Conservation (phyloP, 2,329 filamentous ascomycete species). For the Juglanconis juglandina region DNA sequence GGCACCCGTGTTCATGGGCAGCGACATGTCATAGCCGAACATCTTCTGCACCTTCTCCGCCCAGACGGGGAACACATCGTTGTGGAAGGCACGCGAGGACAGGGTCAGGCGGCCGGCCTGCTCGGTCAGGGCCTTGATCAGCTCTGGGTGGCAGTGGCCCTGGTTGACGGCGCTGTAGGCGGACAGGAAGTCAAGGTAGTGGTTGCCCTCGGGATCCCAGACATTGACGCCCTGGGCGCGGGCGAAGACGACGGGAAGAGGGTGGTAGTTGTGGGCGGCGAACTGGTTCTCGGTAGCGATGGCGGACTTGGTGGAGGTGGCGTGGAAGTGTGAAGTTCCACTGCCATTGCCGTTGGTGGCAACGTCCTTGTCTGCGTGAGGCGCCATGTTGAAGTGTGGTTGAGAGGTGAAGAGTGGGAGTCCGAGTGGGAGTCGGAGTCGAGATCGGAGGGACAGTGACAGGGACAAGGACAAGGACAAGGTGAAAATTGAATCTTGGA, state of each 20-base stretch:
- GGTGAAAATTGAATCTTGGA: not conserved
- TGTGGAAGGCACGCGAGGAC: constrained; percentile 94
- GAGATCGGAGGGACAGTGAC: not conserved
- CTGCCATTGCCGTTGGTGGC: constrained; percentile 31
- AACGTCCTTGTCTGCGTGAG: constrained; percentile 50
- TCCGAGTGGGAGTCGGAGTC: not conserved
- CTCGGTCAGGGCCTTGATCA: constrained; percentile 83
- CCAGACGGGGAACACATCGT: constrained; percentile 95
- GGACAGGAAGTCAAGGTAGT: constrained; percentile 97
- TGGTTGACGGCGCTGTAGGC: constrained; percentile 98
- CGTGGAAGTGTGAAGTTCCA: constrained; percentile 57
- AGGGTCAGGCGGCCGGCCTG: constrained; percentile 88
- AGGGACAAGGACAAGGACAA: not conserved
- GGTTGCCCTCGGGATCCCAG: constrained; percentile 93
- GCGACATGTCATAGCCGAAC: constrained; percentile 95
- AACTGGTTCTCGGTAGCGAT: constrained; percentile 78
- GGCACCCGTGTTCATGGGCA: constrained; percentile 97
- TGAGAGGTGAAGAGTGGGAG: not conserved
- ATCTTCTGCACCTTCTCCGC: constrained; percentile 84
- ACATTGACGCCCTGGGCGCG: constrained; percentile 81
- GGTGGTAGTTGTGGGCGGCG: constrained; percentile 98
- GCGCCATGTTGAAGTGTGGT: constrained; percentile 47
- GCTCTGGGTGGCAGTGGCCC: constrained; percentile 94
- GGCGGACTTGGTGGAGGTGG: constrained; percentile 72
- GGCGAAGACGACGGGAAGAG: constrained; percentile 89